phyloP scores from a whole-genome alignment of 305 asterid genomes.

The Fraxinus platypoda region DNA sequence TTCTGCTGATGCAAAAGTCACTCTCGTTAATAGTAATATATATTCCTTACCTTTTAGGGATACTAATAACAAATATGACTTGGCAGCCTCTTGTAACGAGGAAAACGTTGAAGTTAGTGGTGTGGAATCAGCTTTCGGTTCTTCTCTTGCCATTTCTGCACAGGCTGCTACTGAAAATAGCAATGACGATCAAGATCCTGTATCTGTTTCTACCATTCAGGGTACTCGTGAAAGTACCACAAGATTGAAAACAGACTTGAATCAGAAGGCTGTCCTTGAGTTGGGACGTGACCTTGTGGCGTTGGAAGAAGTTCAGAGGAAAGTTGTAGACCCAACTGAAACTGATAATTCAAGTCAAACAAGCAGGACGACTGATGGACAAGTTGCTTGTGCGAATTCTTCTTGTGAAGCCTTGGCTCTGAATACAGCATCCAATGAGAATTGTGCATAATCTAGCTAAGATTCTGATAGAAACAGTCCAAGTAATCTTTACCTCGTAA shows the following conservation, averaged over 20 bases:
- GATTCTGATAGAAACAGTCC: slow-evolving; percentile 12
- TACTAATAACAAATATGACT: not conserved
- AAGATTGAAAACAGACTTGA: slow-evolving; percentile 15
- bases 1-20: slow-evolving; percentile 16
- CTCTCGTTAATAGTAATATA: not conserved
- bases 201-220: slow-evolving; percentile 13
- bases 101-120: slow-evolving; percentile 17
- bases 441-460: slow-evolving; percentile 5
- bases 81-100: slow-evolving; percentile 13
- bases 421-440: slow-evolving; percentile 12
- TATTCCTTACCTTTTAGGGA: slow-evolving; percentile 15
- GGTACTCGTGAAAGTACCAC: slow-evolving; percentile 23
- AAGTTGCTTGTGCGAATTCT: slow-evolving; percentile 25
- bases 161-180: slow-evolving; percentile 15
- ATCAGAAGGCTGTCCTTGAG: slow-evolving; percentile 8
- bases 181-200: slow-evolving; percentile 15
- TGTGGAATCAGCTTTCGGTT: slow-evolving; percentile 1
- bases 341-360: slow-evolving; percentile 12
- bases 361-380: slow-evolving; percentile 16
- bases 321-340: slow-evolving; percentile 1
- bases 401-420: slow-evolving; percentile 20
- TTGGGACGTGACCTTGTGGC: slow-evolving; percentile 14
- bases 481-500: not conserved
- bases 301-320: not conserved
- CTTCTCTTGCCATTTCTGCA: slow-evolving; percentile 20